phyloP scores from a whole-genome alignment of 768 basidiomycete genomes.

The Cubamyces lactineus region DNA sequence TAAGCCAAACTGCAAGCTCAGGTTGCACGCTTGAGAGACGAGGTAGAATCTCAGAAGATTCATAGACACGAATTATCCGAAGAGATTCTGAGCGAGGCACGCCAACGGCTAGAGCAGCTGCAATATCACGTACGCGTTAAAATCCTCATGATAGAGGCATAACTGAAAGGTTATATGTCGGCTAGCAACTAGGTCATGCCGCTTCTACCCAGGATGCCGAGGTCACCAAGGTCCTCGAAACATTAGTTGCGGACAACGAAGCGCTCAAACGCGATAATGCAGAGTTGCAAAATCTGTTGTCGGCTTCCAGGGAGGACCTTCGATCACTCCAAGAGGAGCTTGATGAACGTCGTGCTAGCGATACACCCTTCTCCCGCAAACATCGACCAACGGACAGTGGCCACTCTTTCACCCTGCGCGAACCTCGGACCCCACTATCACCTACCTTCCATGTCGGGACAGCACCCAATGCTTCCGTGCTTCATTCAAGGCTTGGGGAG shows the following conservation, averaged over 20 bases:
- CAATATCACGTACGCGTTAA: conserved; percentile 53
- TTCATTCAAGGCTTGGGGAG: conserved; percentile 27
- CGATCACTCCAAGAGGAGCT: conserved; percentile 71
- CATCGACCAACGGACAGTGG: conserved; percentile 29
- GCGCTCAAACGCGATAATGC: conserved; percentile 78
- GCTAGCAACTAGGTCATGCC: conserved; percentile 45
- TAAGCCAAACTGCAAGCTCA: conserved; percentile 73
- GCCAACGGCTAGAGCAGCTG: conserved; percentile 61
- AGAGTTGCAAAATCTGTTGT: conserved; percentile 74
- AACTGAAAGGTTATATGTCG: background rate
- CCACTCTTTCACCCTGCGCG: conserved; percentile 20
- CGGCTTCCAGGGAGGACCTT: conserved; percentile 78
- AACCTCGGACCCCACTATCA: conserved; percentile 24
- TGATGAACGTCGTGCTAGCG: conserved; percentile 67
- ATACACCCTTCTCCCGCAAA: conserved; percentile 19
- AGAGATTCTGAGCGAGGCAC: conserved; percentile 66
- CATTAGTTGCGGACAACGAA: conserved; percentile 87
- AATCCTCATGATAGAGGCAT: background rate
- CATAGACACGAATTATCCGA: conserved; percentile 70
- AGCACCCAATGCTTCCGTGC: conserved; percentile 25
- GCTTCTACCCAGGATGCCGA: conserved; percentile 53
- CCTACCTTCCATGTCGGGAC: conserved; percentile 32
- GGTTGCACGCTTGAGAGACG: conserved; percentile 63
- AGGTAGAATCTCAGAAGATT: conserved; percentile 61
- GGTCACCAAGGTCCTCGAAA: conserved; percentile 71